Evolutionary conservation across 2,329 filamentous ascomycete genomes (phyloP), one percentile per base, ranked within the genome.

Genomic region (Taxawa tesnikishii): DNA sequence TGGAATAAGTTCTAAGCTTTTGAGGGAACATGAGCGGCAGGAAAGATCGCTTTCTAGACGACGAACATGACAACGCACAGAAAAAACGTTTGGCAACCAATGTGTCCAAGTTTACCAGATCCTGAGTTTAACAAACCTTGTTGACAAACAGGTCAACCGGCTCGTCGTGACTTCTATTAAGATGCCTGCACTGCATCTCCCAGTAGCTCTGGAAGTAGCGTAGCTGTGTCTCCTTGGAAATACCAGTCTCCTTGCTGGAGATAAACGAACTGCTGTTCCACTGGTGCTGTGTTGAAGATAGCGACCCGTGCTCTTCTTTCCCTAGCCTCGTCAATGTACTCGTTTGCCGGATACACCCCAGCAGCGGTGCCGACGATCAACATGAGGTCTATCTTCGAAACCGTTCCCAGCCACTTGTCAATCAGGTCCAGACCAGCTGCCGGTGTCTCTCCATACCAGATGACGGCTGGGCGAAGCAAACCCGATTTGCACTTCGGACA

Each of bases 351-450:
- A 15, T n/a, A 23, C 7, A 31, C 19, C 8, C 15, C 11, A 3
- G 29, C 29, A 14, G 31, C 16, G n/a, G 21, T 27, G 3, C 31
- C 31, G n/a, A 33, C 11, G 2, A 33, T 18, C n/a, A 33, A 26
- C 24, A 33, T 15, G 14, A 33, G 16, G 16, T 33, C 31, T 4
- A 33, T n/a, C 9, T 5, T 13, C 2, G 10, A 4, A 12, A 8
- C 7, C 11, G 4, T 4, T 10, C 9, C 24, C 15, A 33, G 12
- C 31, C 31, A 33, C 9, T 9, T n/a, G 4, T 33, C 31, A 8
- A 33, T 24, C 6, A 6, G 24, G n/a, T 12, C 4, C 8, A 28
- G 6, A 5, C 16, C 13, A 11, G 14, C 4, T 4, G 14, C 14
- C 9, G 15, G 24, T 8, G 24, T n/a, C 10, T 33, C 31, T n/a